Conservation (phyloP, 345 rosid species). For the Linum tenue region DNA sequence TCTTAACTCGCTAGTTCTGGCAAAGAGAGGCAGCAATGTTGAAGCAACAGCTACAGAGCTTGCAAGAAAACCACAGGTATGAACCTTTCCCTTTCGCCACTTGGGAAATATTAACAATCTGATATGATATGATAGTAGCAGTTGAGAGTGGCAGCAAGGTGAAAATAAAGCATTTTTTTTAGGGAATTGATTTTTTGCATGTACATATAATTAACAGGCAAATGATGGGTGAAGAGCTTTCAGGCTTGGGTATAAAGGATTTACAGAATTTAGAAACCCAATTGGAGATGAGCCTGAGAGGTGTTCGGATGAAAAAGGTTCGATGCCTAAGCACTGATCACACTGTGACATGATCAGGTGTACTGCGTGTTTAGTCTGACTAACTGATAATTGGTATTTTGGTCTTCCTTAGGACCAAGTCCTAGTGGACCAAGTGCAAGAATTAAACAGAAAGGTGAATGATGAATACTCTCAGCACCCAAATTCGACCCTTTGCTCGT, state of each 20-base stretch:
- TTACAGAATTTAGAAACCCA: constrained; percentile 27
- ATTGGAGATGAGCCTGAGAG: constrained; percentile 47
- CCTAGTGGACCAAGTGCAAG: neutral
- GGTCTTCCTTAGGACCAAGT: neutral
- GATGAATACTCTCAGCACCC: neutral
- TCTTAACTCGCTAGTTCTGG: constrained; percentile 54
- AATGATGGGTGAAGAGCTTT: constrained; percentile 67
- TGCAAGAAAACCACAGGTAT: constrained; percentile 80
- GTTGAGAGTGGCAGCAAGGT: neutral
- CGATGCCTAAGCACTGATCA: neutral
- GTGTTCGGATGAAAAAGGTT: constrained; percentile 62
- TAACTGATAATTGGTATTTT: too few species aligned
- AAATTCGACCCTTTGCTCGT: too few species aligned
- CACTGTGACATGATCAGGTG: neutral
- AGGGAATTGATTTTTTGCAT: neutral
- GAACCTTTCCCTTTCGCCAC: constrained; percentile 1
- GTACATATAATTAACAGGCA: constrained; percentile 1
- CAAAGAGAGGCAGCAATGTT: constrained; percentile 65
- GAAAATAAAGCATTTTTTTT: neutral
- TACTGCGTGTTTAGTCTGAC: too few species aligned
- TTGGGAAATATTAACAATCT: too few species aligned
- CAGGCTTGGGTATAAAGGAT: constrained; percentile 45
- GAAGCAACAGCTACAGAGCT: constrained; percentile 56
- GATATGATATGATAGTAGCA: too few species aligned
- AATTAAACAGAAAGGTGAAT: constrained; percentile 2